Evolutionary conservation across 352 stramenopile species (phyloP), one percentile per base, ranked within the genome.

Genomic region (Pythium volutum): DNA sequence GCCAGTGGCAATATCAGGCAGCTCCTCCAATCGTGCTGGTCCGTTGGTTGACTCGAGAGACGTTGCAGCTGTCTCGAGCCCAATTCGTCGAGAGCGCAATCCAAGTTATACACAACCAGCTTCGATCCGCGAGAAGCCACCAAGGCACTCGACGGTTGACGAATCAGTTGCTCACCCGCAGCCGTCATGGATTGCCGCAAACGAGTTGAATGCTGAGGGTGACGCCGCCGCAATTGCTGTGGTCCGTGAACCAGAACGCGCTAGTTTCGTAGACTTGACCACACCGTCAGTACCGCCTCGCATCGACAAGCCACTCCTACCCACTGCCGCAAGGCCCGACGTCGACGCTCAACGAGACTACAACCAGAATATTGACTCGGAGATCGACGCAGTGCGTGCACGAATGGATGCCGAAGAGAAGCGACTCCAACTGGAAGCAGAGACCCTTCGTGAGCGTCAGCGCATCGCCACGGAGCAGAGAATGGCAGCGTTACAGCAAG

Each of bases 401-500:
- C 72, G 67, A 60, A 74, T 91, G 46, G 38, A 55, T 23, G 73
- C 66, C 6, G 75, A 87, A 52, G 76, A 85, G 43, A 61, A 73
- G 33, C 76, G 70, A 3, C 46, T 85, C 0, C 56, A 66, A 31
- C 59, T 68, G 22, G 74, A 88, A 54, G 67, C 78, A 0, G 74
- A 87, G 25, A 62, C 75, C 14, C 57, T 84, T 18, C 69, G 74
- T 22, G 49, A 73, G 42, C 73, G 71, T 12, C 79, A 88, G 50
- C 77, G 70, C 0, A 47, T 60, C 9, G 81, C 76, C n/a, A 73
- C 76, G 12, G 79, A 91, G 58, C 67, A 77, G 16, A 70, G 81
- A 0, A 79, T 91, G 68, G 73, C 75, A 29, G 76, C 71, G 3
- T 51, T 93, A 3, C 72, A 77, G 10, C 63, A 73, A 8, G 84